Percentiles rank a stretch among this genome's conserved stretches.
These are phyloP conservation scores for Pyrenula massariospora DNA, from an alignment of 495 filamentous ascomycete genomes.

Conservation along the genomic window DNA sequence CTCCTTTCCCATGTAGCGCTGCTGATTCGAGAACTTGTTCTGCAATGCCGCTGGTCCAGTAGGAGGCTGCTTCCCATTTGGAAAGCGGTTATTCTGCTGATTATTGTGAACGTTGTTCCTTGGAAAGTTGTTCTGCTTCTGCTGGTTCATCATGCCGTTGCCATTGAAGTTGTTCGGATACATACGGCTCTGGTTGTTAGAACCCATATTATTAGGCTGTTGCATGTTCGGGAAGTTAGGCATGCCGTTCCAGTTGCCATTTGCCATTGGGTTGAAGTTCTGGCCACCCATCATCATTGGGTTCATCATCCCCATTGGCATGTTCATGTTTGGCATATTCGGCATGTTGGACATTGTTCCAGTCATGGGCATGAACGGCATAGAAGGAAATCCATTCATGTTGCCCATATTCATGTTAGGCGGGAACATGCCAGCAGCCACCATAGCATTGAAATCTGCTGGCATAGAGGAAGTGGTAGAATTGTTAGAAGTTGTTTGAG, in stretches of 20 bases:
- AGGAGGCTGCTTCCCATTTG: slow-evolving; percentile 16
- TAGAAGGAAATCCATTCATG: slow-evolving; percentile 15
- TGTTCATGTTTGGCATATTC: slow-evolving; percentile 28
- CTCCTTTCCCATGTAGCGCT: slow-evolving; percentile 54
- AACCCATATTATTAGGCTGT: background rate
- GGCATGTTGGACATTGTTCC: slow-evolving; percentile 20
- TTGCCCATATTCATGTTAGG: slow-evolving; percentile 18
- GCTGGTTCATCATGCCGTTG: slow-evolving; percentile 21
- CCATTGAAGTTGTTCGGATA: slow-evolving; percentile 7
- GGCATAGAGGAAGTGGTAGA: slow-evolving; percentile 8
- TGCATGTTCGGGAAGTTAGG: slow-evolving; percentile 24
- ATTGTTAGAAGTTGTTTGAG: slow-evolving; percentile 2
- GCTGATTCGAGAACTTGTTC: slow-evolving; percentile 56
- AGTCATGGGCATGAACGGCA: slow-evolving; percentile 24
- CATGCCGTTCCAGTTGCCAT: slow-evolving; percentile 32
- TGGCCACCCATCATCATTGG: slow-evolving; percentile 32
- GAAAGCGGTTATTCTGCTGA: slow-evolving; percentile 16
- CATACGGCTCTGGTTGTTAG: no score
- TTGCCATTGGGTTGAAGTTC: slow-evolving; percentile 3
- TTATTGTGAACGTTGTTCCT: slow-evolving; percentile 27
- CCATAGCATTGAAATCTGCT: slow-evolving; percentile 19
- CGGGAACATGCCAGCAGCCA: slow-evolving; percentile 16
- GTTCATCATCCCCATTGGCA: slow-evolving; percentile 42
- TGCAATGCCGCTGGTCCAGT: slow-evolving; percentile 22
- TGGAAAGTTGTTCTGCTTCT: slow-evolving; percentile 27